A percentile compares a stretch with the other conserved stretches of the same genome.
These are phyloP conservation scores for Arthonia radiata DNA, from an alignment of 495 filamentous ascomycete species.

Conservation along the genomic window DNA sequence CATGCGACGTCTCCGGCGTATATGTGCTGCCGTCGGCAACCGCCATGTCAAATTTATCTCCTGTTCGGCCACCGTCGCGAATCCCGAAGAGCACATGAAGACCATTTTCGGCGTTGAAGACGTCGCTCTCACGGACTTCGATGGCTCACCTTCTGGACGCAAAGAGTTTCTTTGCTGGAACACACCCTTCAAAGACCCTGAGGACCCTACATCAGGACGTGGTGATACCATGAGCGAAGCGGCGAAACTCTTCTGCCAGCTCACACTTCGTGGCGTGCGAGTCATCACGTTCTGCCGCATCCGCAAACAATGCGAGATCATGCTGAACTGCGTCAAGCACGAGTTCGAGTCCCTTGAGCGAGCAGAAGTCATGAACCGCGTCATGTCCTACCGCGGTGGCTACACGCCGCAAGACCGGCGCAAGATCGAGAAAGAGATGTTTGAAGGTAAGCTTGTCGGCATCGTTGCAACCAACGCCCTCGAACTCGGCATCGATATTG, in stretches of 20 bases:
- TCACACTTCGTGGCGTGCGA: slow-evolving; percentile 68
- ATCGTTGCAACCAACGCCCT: slow-evolving; percentile 86
- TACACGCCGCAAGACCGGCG: slow-evolving; percentile 89
- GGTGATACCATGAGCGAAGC: slow-evolving; percentile 64
- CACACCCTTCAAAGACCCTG: slow-evolving; percentile 78
- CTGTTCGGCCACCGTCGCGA: slow-evolving; percentile 91
- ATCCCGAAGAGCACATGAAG: slow-evolving; percentile 78
- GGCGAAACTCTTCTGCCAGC: slow-evolving; percentile 68
- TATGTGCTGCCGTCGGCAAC: slow-evolving; percentile 85
- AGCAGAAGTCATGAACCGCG: slow-evolving; percentile 43
- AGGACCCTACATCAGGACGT: slow-evolving; percentile 64
- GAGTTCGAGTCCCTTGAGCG: slow-evolving; percentile 52
- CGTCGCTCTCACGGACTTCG: slow-evolving; percentile 61
- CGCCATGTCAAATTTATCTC: slow-evolving; percentile 76
- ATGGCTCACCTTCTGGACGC: slow-evolving; percentile 76
- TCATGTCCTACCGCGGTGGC: slow-evolving; percentile 91
- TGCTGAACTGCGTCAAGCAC: slow-evolving; percentile 54
- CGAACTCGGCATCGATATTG: slow-evolving; percentile 89
- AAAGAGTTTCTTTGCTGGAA: slow-evolving; percentile 99
- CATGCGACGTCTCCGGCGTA: slow-evolving; percentile 70
- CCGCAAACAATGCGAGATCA: slow-evolving; percentile 63
- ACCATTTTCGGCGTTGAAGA: slow-evolving; percentile 74
- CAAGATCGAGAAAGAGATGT: slow-evolving; percentile 87
- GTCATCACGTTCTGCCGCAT: slow-evolving; percentile 88
- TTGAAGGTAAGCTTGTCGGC: slow-evolving; percentile 77